Conservation (phyloP, 192 early-diverging fungal species). For the Paraglomus brasilianum region DNA sequence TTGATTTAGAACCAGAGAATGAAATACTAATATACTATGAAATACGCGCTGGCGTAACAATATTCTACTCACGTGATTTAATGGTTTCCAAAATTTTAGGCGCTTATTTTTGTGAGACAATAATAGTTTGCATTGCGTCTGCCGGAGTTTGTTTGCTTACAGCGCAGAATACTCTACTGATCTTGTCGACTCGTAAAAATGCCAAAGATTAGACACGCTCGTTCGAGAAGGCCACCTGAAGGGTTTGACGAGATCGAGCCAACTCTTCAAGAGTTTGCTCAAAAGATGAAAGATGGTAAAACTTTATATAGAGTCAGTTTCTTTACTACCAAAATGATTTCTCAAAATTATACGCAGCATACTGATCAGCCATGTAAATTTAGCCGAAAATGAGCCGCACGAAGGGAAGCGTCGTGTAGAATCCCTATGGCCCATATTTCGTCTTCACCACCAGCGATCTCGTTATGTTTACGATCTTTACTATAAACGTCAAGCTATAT, state of each 20-base stretch:
- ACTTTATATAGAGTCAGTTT: background rate
- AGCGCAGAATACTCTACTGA: background rate
- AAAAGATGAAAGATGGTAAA: constrained; percentile 93
- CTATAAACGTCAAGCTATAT: constrained; percentile 94
- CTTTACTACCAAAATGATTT: constrained; percentile 7
- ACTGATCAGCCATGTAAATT: background rate
- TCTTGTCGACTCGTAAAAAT: constrained; percentile 40
- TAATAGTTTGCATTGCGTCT: too few relatives aligned
- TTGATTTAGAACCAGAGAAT: too few relatives aligned
- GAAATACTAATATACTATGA: too few relatives aligned
- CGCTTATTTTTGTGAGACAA: too few relatives aligned
- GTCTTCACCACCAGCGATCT: constrained; percentile 96
- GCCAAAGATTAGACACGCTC: constrained; percentile 73
- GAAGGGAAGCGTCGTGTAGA: constrained; percentile 94
- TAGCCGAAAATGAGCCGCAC: constrained; percentile 93
- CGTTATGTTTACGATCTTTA: constrained; percentile 96
- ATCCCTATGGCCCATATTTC: constrained; percentile 91
- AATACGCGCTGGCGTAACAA: too few relatives aligned
- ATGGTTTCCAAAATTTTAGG: too few relatives aligned
- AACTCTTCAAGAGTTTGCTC: constrained; percentile 82
- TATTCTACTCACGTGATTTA: too few relatives aligned
- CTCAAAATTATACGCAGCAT: background rate
- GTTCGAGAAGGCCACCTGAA: constrained; percentile 85
- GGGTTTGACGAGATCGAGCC: constrained; percentile 97
- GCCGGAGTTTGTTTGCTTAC: too few relatives aligned